Evolutionary conservation across 2,329 filamentous ascomycete genomes (phyloP).

Genomic region (Botrytis squamosa): DNA sequence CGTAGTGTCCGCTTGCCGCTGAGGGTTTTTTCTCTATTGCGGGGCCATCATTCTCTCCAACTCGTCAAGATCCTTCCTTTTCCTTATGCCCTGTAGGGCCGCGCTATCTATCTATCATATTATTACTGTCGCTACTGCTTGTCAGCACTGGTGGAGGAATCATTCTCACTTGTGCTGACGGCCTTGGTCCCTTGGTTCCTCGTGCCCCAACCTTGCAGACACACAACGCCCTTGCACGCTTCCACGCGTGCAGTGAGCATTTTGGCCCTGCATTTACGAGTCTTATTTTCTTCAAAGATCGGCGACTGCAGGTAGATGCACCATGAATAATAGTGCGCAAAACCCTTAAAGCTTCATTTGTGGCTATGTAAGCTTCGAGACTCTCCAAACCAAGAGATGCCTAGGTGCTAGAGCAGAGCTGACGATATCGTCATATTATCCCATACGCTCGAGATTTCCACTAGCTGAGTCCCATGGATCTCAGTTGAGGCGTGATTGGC

Average conservation of each 20-base stretch:
- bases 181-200: background rate
- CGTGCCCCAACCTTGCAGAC: background rate
- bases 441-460: background rate
- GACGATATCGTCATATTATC: conserved; percentile 3
- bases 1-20: background rate
- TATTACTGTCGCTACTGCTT: background rate
- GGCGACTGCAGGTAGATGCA: background rate
- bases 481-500: background rate
- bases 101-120: background rate
- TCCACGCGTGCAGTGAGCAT: background rate
- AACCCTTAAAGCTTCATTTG: background rate
- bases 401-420: background rate
- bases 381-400: background rate
- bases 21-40: background rate
- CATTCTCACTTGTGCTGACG: conserved; percentile 9
- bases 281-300: background rate
- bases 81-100: too few species aligned
- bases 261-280: background rate
- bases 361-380: background rate
- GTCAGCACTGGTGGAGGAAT: background rate
- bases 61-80: conserved; percentile 3
- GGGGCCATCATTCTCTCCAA: conserved; percentile 6
- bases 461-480: background rate
- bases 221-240: background rate
- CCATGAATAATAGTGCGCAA: background rate